Evolutionary conservation across 371 early-diverging fungal genomes (phyloP).

Genomic region (Coemansia sp.): DNA sequence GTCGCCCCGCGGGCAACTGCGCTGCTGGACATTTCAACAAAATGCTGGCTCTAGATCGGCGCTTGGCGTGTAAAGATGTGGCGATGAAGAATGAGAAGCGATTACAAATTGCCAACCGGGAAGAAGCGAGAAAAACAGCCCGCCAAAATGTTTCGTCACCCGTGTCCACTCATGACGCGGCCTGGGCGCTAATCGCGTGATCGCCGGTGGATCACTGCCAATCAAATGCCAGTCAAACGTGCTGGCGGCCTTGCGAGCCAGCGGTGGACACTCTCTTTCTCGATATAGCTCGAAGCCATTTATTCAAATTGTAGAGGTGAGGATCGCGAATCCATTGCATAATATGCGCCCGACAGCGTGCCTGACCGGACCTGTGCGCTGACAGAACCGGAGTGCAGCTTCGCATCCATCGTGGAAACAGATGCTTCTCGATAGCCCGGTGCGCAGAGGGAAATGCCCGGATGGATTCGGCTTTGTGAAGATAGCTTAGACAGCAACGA

Average conservation of each 20-base stretch:
- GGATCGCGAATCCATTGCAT: conserved; percentile 29
- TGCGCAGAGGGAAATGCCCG: too few species aligned
- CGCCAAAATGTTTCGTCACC: background rate
- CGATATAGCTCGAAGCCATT: conserved; percentile 25
- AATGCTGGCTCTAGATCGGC: background rate
- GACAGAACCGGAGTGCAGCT: background rate
- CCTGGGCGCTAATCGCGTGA: conserved; percentile 1
- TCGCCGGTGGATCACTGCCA: background rate
- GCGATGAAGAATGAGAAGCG: background rate
- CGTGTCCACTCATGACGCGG: conserved; percentile 3
- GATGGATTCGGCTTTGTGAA: too few species aligned
- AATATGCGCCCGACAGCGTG: background rate
- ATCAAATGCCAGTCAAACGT: conserved; percentile 1
- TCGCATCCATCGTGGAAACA: conserved; percentile 17
- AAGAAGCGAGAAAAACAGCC: background rate
- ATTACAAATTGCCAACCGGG: background rate
- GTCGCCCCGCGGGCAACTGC: conserved; percentile 27
- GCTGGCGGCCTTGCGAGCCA: background rate
- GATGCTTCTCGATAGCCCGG: too few species aligned
- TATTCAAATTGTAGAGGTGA: conserved; percentile 40
- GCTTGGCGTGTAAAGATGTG: background rate
- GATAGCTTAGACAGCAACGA: too few species aligned
- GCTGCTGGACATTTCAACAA: conserved; percentile 29
- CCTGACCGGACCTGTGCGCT: too few species aligned
- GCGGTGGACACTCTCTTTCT: conserved; percentile 12